phyloP scores from a whole-genome alignment of 164 flowering plant genomes.

The Tinospora cordifolia region DNA sequence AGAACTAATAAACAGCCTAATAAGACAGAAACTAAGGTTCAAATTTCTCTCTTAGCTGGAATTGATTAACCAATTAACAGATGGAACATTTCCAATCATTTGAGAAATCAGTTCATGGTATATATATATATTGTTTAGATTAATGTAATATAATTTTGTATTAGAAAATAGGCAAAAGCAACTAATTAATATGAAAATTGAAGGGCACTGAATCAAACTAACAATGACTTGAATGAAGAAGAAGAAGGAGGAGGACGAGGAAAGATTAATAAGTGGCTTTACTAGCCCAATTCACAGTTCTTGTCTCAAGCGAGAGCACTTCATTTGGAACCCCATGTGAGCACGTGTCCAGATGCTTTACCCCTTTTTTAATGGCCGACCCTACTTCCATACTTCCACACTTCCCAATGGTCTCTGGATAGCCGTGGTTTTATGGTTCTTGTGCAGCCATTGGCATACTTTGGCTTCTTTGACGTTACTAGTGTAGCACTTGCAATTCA shows the following conservation, averaged over 20 bases:
- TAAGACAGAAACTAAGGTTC: neutral
- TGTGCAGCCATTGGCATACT: too few relatives aligned
- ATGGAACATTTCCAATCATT: neutral
- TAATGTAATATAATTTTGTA: neutral
- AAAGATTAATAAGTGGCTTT: too few relatives aligned
- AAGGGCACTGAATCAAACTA: too few relatives aligned
- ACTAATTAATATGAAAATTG: neutral
- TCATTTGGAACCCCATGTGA: slow-evolving; percentile 41
- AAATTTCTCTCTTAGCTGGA: neutral
- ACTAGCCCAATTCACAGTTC: neutral
- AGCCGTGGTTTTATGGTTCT: too few relatives aligned
- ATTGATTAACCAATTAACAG: neutral
- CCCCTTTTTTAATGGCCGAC: neutral
- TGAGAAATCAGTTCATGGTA: neutral
- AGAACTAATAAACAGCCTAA: neutral
- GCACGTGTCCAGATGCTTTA: slow-evolving; percentile 22
- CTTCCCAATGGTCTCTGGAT: too few relatives aligned
- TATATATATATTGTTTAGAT: neutral
- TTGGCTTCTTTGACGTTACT: too few relatives aligned
- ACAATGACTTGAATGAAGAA: neutral
- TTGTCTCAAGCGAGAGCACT: slow-evolving; percentile 14
- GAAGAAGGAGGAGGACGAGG: neutral
- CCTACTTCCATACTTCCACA: neutral
- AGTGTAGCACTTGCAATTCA: too few relatives aligned
- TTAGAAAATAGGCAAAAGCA: neutral